Percentiles rank a stretch among this genome's conserved stretches.
Evolutionary conservation across 805 yeast genomes (phyloP).

Genomic region (Saccharomyces jurei): DNA sequence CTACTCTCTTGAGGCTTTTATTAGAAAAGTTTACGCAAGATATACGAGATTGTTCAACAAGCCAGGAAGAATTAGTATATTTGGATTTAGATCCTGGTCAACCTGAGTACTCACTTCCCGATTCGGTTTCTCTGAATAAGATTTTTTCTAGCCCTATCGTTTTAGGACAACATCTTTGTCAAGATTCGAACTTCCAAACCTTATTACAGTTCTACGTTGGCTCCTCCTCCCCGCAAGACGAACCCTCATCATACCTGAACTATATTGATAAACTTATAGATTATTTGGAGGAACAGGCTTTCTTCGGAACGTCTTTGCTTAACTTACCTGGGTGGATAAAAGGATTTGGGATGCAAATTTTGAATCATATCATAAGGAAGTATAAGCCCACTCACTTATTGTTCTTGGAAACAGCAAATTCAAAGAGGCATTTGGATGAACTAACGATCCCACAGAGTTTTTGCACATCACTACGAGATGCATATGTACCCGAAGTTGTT

Average conservation of each 20-base stretch:
- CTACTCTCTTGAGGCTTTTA: slow-evolving; percentile 54
- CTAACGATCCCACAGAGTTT: slow-evolving; percentile 21
- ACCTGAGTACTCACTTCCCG: slow-evolving; percentile 69
- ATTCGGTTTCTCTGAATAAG: slow-evolving; percentile 49
- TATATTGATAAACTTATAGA: slow-evolving; percentile 36
- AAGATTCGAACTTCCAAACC: slow-evolving; percentile 7
- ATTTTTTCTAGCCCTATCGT: slow-evolving; percentile 11
- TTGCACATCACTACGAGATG: slow-evolving; percentile 25
- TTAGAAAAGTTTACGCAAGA: slow-evolving; percentile 38
- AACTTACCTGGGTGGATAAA: slow-evolving; percentile 90
- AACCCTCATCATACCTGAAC: slow-evolving; percentile 47
- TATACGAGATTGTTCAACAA: slow-evolving; percentile 6
- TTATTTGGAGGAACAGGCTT: slow-evolving; percentile 23
- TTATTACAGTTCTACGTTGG: slow-evolving; percentile 44
- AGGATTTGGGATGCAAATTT: slow-evolving; percentile 70
- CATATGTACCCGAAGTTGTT: slow-evolving; percentile 21
- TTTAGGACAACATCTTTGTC: slow-evolving; percentile 22
- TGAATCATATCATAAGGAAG: slow-evolving; percentile 38
- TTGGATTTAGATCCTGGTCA: slow-evolving; percentile 88
- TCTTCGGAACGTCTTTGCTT: slow-evolving; percentile 42
- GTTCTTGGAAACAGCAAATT: slow-evolving; percentile 37
- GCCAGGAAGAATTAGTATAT: slow-evolving; percentile 33
- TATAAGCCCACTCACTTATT: slow-evolving; percentile 51
- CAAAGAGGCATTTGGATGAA: slow-evolving; percentile 20
- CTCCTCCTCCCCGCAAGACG: slow-evolving; percentile 56